Evolutionary conservation across 352 stramenopile genomes (phyloP), one percentile per base, ranked within the genome.

Genomic region (Globisporangium irregulare): DNA sequence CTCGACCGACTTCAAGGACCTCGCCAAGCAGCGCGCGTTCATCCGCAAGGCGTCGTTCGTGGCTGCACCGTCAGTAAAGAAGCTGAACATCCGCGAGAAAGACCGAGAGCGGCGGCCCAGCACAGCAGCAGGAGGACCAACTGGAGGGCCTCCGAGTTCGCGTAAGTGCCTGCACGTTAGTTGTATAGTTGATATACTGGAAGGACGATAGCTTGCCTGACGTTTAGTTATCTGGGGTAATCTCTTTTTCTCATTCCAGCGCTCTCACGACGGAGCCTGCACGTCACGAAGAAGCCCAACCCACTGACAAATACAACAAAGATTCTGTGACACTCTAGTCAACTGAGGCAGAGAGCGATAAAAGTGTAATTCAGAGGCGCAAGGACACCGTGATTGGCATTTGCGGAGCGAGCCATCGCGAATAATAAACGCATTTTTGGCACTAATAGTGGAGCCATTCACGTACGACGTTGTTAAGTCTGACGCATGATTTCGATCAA

Each of bases 21-120:
- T 91, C 12, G 70, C 79, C 4, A 89, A 86, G 66, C 81, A 91
- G 70, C 81, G 83, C 9, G 83, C 83, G 14, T 89, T 89, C 61
- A 76, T 86, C 43, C 71, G 77, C 46, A 90, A 89, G 36, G 67
- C 72, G 2, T 82, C 78, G 43, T 54, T 77, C 14, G 62, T 74
- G 12, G 70, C 63, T 1, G 54, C 74, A n/a, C 8, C 58, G 5
- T 72, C 70, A 0, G 57, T 73, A 10, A n/a, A 54, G 58, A 81
- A 76, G 25, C 20, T 61, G 32, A 63, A 36, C 38, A 32, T 63
- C 7, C 59, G 58, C 14, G 66, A 67, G 20, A 73, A 46, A 57
- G 27, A 72, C n/a, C 62, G 46, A 6, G 55, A 67, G 41, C 62
- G 43, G 34, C 29, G 18, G 3, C 60, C 62, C 20, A 22, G 25